phyloP scores from a whole-genome alignment of 768 basidiomycete genomes.

The Lentinus brumalis region DNA sequence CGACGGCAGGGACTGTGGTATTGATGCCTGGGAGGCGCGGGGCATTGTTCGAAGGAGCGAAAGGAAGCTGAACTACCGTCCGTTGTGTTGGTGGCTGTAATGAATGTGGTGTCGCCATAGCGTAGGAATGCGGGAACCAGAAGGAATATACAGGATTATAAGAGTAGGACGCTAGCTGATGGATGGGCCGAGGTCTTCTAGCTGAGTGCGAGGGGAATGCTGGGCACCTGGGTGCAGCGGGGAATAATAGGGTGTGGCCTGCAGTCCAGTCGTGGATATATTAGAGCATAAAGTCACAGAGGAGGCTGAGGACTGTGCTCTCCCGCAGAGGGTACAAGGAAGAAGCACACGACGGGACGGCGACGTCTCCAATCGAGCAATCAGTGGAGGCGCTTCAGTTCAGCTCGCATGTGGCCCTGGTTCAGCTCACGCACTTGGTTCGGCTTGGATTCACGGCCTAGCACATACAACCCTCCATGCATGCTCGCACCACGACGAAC shows the following conservation, averaged over 20 bases:
- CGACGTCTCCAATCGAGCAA: constrained; percentile 1
- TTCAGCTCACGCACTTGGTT: neutral
- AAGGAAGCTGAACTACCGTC: constrained; percentile 27
- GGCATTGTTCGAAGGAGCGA: constrained; percentile 28
- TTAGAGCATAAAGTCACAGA: constrained; percentile 18
- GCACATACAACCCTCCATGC: too few relatives aligned
- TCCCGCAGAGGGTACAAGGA: constrained; percentile 14
- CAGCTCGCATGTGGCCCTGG: neutral
- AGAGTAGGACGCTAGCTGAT: constrained; percentile 7
- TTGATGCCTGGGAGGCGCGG: constrained; percentile 20
- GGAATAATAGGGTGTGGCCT: constrained; percentile 12
- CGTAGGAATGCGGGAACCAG: constrained; percentile 4
- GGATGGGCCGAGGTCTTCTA: neutral
- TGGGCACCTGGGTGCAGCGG: constrained; percentile 20
- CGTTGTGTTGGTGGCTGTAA: constrained; percentile 27
- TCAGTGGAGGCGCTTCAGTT: constrained; percentile 7
- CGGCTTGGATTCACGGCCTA: neutral
- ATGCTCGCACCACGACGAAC: neutral
- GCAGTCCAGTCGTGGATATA: constrained; percentile 17
- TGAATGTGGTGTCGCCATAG: constrained; percentile 33
- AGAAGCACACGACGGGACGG: constrained; percentile 8
- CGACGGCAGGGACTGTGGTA: constrained; percentile 14
- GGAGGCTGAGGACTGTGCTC: constrained; percentile 13
- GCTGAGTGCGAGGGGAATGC: constrained; percentile 7
- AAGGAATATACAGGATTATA: constrained; percentile 25